These are phyloP conservation scores for Melanomma pulvis-pyrius DNA, from an alignment of 495 filamentous ascomycete species.

Conservation along the genomic window DNA sequence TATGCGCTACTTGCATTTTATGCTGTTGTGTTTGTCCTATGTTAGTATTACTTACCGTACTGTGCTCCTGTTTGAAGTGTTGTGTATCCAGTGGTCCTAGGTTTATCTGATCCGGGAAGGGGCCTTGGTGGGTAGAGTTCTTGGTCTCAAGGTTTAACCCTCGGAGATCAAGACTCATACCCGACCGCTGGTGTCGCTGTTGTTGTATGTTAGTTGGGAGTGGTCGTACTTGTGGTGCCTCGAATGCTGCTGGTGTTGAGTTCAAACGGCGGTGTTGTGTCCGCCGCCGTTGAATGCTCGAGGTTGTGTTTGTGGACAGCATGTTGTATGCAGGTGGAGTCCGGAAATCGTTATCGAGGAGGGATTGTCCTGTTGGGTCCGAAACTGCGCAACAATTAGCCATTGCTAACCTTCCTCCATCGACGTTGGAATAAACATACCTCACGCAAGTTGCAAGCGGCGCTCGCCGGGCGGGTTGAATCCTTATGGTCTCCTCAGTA, in stretches of 20 bases:
- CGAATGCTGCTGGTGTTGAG: constrained; percentile 78
- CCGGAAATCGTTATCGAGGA: constrained; percentile 59
- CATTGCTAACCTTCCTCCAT: background rate
- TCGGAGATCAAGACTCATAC: constrained; percentile 73
- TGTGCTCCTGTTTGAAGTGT: constrained; percentile 50
- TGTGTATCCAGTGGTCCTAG: constrained; percentile 28
- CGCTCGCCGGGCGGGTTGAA: constrained; percentile 60
- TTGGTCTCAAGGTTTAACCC: constrained; percentile 50
- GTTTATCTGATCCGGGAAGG: constrained; percentile 40
- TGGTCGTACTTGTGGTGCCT: constrained; percentile 65
- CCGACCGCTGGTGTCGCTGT: constrained; percentile 67
- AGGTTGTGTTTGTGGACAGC: constrained; percentile 73
- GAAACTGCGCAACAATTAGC: constrained; percentile 31
- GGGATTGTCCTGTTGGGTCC: constrained; percentile 51
- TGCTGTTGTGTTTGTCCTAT: constrained; percentile 62
- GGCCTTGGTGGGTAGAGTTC: constrained; percentile 45
- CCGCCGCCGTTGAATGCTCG: constrained; percentile 68
- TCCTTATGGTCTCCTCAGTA: constrained; percentile 44
- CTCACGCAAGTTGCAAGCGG: constrained; percentile 76
- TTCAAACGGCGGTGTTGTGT: constrained; percentile 84
- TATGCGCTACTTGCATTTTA: constrained; percentile 72
- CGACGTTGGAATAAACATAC: constrained; percentile 46
- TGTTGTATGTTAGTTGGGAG: constrained; percentile 60
- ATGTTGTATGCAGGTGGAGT: constrained; percentile 69
- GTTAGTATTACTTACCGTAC: constrained; percentile 67